Evolutionary conservation across 1,284 basidiomycete genomes (phyloP), one percentile per base, ranked within the genome.

Genomic region (Pyrrhoderma noxium): DNA sequence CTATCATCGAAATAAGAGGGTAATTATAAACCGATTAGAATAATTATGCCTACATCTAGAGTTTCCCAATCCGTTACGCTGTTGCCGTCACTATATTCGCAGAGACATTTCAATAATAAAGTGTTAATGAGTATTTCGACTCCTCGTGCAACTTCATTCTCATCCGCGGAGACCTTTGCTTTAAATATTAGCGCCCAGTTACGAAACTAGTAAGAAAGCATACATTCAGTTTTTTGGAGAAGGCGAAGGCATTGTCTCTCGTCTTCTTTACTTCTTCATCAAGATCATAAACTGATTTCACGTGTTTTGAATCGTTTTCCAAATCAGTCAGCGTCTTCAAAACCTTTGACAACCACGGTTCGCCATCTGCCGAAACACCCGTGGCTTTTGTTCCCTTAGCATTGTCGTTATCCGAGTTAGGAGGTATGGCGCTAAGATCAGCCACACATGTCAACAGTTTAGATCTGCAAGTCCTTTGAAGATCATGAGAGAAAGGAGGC

Each of bases 341-440:
- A 3, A 82, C 79, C 60, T 81, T 82, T 4, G 80, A 74, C 2
- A 90, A 70, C 94, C 93, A 97, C 51, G 88, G 80, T 59, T 84
- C 76, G 21, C 90, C 89, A 51, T 85, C 76, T 3, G 79, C 74
- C 40, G 86, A 77, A 19, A 80, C 76, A 1, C 79, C 86, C 16
- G 77, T 68, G 18, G 74, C 64, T 61, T 82, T 85, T 16, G 67
- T 65, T 1, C 71, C 64, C 57, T 77, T 81, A 48, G 77, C 73
- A 37, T 70, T 79, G 59, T 60, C 66, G 37, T 42, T 36, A 50
- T 48, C 41, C 18, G 41, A 42, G 11, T 22, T 23, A 13, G 27
- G 8, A 21, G 41, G 18, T 18, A 72, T 68, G 47, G 85, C 80
- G 27, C 72, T 84, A 14, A 96, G 75, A 57, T 93, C 86, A 14